These are phyloP conservation scores for Camelina sativa DNA, from an alignment of 345 rosid genomes.

Conservation along the genomic window DNA sequence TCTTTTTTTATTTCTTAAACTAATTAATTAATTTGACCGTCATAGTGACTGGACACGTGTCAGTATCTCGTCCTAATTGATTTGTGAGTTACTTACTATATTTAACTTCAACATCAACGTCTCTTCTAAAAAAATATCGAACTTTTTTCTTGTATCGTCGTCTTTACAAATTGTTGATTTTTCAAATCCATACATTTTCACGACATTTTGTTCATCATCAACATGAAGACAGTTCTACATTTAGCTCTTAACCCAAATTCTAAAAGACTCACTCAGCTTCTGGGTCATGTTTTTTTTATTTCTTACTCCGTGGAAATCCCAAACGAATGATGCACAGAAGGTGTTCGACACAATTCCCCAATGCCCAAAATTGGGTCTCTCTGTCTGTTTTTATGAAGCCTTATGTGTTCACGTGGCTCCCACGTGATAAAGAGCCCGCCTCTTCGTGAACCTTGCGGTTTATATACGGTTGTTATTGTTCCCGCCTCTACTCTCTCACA, in stretches of 20 bases:
- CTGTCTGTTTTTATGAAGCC: neutral
- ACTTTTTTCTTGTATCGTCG: too few species aligned
- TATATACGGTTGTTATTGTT: constrained; percentile 13
- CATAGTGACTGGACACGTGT: too few species aligned
- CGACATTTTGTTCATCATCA: constrained; percentile 3
- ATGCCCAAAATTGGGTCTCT: neutral
- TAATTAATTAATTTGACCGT: too few species aligned
- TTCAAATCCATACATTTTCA: neutral
- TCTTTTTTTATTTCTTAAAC: too few species aligned
- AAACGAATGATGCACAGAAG: constrained; percentile 15
- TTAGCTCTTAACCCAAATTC: neutral
- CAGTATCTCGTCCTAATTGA: too few species aligned
- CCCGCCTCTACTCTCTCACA: constrained; percentile 7
- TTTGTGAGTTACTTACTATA: too few species aligned
- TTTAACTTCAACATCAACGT: too few species aligned
- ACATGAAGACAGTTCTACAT: constrained; percentile 3
- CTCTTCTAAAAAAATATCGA: too few species aligned
- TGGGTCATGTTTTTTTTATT: neutral
- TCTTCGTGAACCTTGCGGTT: neutral
- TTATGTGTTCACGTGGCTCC: constrained; percentile 23
- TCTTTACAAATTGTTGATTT: neutral
- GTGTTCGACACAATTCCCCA: constrained; percentile 33
- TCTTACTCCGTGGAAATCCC: neutral
- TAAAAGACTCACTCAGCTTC: neutral
- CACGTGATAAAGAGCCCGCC: constrained; percentile 21